Percentiles rank a stretch among this genome's conserved stretches.
Conservation (phyloP, 305 asterid species). For the Fraxinus xanthoxyloides region DNA sequence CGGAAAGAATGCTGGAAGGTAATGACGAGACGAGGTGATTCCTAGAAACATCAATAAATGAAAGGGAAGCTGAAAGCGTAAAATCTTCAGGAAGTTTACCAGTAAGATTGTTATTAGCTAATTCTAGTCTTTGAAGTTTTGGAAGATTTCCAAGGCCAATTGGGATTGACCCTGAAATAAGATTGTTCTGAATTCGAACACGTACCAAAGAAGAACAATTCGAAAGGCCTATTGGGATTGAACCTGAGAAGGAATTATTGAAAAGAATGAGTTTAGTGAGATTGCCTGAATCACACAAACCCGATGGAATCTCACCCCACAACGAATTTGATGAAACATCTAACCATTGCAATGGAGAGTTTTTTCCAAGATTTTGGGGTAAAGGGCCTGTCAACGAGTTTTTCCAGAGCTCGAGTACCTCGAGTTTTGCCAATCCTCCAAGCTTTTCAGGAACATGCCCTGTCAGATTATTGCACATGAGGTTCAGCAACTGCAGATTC, state of each 20-base stretch:
- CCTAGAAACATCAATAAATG: slow-evolving; percentile 59
- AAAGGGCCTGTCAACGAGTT: slow-evolving; percentile 52
- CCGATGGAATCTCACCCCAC: slow-evolving; percentile 69
- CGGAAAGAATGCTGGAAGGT: slow-evolving; percentile 53
- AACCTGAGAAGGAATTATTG: slow-evolving; percentile 70
- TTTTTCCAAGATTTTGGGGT: slow-evolving; percentile 59
- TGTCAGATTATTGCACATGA: slow-evolving; percentile 59
- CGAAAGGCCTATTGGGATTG: slow-evolving; percentile 53
- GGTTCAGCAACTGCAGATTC: slow-evolving; percentile 70
- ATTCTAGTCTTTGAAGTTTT: slow-evolving; percentile 56
- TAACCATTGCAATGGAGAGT: slow-evolving; percentile 58
- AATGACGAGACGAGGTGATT: slow-evolving; percentile 54
- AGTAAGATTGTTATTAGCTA: slow-evolving; percentile 57
- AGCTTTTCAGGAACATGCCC: slow-evolving; percentile 48
- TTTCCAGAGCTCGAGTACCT: slow-evolving; percentile 68
- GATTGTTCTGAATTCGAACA: slow-evolving; percentile 63
- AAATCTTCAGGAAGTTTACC: slow-evolving; percentile 71
- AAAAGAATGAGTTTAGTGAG: slow-evolving; percentile 79
- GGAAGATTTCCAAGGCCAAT: slow-evolving; percentile 62
- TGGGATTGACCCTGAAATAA: slow-evolving; percentile 64
- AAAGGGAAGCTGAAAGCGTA: slow-evolving; percentile 51
- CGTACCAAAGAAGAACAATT: slow-evolving; percentile 67
- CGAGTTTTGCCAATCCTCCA: slow-evolving; percentile 51
- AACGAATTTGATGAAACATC: slow-evolving; percentile 72
- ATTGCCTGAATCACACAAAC: slow-evolving; percentile 49